A percentile compares a stretch with the other conserved stretches of the same genome.
phyloP scores from a whole-genome alignment of 495 filamentous ascomycete species.

The Annulohypoxylon bovei region DNA sequence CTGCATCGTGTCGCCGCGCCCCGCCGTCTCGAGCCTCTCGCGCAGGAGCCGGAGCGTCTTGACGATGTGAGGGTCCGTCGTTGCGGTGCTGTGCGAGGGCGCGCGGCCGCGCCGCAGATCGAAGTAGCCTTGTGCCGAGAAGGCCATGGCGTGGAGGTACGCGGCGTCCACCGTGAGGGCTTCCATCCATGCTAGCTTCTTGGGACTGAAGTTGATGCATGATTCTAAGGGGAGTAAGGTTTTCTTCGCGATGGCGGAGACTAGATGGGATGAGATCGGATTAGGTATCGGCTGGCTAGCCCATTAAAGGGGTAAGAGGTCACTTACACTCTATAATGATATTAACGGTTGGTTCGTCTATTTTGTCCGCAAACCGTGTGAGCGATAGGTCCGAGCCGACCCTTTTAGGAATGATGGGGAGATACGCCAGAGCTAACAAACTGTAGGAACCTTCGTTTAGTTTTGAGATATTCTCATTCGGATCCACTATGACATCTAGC shows the following conservation, averaged over 20 bases:
- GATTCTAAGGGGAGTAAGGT: constrained; percentile 52
- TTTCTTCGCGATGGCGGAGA: constrained; percentile 53
- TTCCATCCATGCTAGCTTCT: constrained; percentile 46
- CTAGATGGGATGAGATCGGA: constrained; percentile 32
- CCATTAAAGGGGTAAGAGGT: constrained; percentile 9
- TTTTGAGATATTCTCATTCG: not conserved
- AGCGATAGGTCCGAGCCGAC: constrained; percentile 41
- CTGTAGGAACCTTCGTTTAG: not conserved
- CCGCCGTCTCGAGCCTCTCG: constrained; percentile 40
- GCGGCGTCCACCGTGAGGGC: constrained; percentile 49
- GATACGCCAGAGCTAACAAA: not conserved
- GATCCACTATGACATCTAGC: not conserved
- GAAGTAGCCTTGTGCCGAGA: constrained; percentile 50
- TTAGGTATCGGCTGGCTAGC: not conserved
- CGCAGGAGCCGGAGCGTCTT: constrained; percentile 50
- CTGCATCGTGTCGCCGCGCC: constrained; percentile 12
- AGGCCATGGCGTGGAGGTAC: constrained; percentile 54
- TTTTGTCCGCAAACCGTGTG: constrained; percentile 44
- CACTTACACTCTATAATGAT: constrained; percentile 39
- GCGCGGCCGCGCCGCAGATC: constrained; percentile 13
- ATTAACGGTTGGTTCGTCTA: constrained; percentile 8
- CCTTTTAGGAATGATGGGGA: constrained; percentile 6
- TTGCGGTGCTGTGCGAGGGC: not conserved
- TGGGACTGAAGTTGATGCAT: constrained; percentile 50
- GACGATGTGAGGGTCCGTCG: constrained; percentile 39